These are phyloP conservation scores for Penicillium sp. DNA, from an alignment of 2,329 filamentous ascomycete genomes.

Conservation along the genomic window DNA sequence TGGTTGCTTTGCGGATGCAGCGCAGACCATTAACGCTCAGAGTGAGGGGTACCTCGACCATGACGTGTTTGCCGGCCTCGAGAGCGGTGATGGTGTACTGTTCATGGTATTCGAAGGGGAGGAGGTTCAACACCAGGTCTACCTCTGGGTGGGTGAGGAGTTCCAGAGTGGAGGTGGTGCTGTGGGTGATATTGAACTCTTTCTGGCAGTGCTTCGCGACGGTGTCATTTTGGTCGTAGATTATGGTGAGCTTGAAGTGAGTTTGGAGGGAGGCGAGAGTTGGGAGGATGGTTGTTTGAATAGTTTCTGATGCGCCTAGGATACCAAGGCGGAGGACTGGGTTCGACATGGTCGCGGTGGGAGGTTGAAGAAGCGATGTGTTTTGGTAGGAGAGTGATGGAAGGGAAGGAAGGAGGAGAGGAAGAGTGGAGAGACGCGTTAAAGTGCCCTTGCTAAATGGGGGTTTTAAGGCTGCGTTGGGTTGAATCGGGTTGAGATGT, in stretches of 20 bases:
- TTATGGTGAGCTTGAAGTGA: conserved; percentile 48
- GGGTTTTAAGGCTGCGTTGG: not conserved
- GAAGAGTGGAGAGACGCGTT: not conserved
- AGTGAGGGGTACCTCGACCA: conserved; percentile 61
- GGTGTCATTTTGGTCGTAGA: conserved; percentile 47
- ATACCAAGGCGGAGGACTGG: conserved; percentile 35
- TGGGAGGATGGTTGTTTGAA: conserved; percentile 56
- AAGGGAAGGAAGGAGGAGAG: not conserved
- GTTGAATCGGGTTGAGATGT: not conserved
- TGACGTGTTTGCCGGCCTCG: conserved; percentile 54
- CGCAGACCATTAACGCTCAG: conserved; percentile 50
- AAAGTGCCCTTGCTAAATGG: not conserved
- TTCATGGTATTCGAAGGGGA: conserved; percentile 58
- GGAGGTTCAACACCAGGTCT: conserved; percentile 52
- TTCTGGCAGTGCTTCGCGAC: conserved; percentile 5
- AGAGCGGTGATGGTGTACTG: conserved; percentile 54
- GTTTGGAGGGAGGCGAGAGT: conserved; percentile 44
- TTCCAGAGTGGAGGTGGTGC: conserved; percentile 40
- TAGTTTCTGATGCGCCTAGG: conserved; percentile 44
- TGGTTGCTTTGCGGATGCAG: conserved; percentile 48
- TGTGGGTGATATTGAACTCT: conserved; percentile 23
- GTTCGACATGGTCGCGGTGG: conserved; percentile 18
- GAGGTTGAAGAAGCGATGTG: not conserved
- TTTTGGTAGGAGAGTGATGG: not conserved
- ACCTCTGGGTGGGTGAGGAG: conserved; percentile 50